Evolutionary conservation across 768 basidiomycete genomes (phyloP).

Genomic region (Lactarius akahatsu): DNA sequence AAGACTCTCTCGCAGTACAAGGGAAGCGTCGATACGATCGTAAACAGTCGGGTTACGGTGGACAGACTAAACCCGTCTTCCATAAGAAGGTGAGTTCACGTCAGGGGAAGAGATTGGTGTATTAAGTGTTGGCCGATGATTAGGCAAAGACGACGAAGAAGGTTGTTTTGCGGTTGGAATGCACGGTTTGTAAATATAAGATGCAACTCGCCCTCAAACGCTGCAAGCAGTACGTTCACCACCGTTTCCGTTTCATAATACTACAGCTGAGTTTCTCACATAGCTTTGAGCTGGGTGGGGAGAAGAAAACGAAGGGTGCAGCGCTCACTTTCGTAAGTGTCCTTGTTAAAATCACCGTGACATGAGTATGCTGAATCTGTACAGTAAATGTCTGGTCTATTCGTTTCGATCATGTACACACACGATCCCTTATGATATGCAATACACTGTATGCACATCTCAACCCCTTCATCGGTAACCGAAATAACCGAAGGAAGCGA

Average conservation of each 20-base stretch:
- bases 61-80: conserved; percentile 99
- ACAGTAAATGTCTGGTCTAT: conserved; percentile 22
- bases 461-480: conserved; percentile 8
- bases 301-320: conserved; percentile 99
- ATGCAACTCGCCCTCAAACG: conserved; percentile 95
- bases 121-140: conserved; percentile 4
- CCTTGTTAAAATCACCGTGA: not conserved
- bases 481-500: conserved; percentile 1
- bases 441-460: conserved; percentile 21
- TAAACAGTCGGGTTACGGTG: conserved; percentile 98
- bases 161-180: conserved; percentile 96
- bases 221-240: conserved; percentile 91
- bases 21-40: conserved; percentile 99
- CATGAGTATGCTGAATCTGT: conserved; percentile 10
- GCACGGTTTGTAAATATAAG: conserved; percentile 98
- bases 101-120: not conserved
- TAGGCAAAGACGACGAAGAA: conserved; percentile 99
- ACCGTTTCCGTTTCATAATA: not conserved
- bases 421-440: conserved; percentile 23
- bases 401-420: conserved; percentile 20
- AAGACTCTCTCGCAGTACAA: conserved; percentile 96
- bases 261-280: conserved; percentile 10
- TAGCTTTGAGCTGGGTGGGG: conserved; percentile 99
- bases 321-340: conserved; percentile 87
- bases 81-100: conserved; percentile 89